phyloP scores from a whole-genome alignment of 345 rosid genomes.

The Sisymbrium irio region DNA sequence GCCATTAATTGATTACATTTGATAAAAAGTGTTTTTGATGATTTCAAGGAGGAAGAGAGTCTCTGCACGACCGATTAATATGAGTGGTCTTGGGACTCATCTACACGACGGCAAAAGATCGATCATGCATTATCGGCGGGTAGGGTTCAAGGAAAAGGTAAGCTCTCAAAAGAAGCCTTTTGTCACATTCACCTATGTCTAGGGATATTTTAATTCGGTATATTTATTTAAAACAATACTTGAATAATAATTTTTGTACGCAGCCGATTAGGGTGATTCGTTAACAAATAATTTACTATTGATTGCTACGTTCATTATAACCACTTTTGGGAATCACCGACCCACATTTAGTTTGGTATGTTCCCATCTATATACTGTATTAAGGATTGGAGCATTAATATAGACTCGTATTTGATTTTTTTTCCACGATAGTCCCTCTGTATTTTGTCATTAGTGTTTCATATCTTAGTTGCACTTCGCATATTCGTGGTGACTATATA shows the following conservation, averaged over 20 bases:
- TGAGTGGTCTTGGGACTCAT: neutral
- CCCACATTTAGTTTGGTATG: slow-evolving; percentile 9
- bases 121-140: neutral
- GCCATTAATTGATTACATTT: neutral
- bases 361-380: neutral
- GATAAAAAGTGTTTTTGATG: neutral
- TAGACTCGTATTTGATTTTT: neutral
- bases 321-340: neutral
- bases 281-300: neutral
- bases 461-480: neutral
- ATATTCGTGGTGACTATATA: neutral
- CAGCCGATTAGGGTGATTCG: neutral
- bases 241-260: neutral
- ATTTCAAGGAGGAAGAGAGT: neutral
- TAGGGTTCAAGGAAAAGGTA: neutral
- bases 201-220: neutral
- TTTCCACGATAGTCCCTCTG: neutral
- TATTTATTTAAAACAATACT: neutral
- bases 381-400: neutral
- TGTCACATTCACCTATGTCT: neutral
- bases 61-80: neutral
- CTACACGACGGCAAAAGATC: neutral
- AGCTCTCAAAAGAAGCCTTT: neutral
- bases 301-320: neutral
- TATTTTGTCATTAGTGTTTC: neutral